These are phyloP conservation scores for Colletotrichum euphorbiae DNA, from an alignment of 2,329 filamentous ascomycete species.

Conservation along the genomic window DNA sequence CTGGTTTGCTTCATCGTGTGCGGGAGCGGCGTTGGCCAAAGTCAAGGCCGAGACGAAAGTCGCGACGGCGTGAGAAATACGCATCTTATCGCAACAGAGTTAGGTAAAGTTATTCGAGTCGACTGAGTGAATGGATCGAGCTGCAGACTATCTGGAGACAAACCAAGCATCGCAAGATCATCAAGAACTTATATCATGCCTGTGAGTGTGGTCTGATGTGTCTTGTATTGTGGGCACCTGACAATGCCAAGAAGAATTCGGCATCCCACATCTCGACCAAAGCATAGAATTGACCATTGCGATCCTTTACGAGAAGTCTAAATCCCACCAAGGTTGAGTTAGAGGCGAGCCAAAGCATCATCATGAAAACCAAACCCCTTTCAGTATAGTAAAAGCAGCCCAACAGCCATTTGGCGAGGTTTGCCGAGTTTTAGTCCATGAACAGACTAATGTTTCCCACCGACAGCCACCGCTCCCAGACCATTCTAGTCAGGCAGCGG, in stretches of 20 bases:
- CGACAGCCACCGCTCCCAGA: slow-evolving; percentile 8
- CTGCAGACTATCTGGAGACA: neutral
- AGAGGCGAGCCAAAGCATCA: neutral
- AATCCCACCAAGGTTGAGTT: neutral
- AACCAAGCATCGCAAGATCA: slow-evolving; percentile 1
- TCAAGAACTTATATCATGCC: neutral
- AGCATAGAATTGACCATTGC: neutral
- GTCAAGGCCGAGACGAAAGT: slow-evolving; percentile 1
- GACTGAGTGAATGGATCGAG: neutral
- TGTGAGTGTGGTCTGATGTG: no score
- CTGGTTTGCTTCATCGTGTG: slow-evolving; percentile 12
- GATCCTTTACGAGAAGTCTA: neutral
- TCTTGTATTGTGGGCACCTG: no score
- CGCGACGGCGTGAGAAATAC: neutral
- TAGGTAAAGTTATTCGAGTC: neutral
- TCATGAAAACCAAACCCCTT: neutral
- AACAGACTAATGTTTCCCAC: neutral
- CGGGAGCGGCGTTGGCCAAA: slow-evolving; percentile 14
- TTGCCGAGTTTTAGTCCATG: slow-evolving; percentile 5
- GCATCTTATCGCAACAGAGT: slow-evolving; percentile 1
- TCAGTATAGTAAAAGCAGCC: neutral
- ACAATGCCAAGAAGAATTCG: neutral
- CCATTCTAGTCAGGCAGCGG: neutral
- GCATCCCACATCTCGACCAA: no score
- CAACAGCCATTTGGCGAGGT: neutral